Base-by-base conservation (phyloP, 2,329 filamentous ascomycete species). In the Aspergillus oerlinghausenensis region DNA sequence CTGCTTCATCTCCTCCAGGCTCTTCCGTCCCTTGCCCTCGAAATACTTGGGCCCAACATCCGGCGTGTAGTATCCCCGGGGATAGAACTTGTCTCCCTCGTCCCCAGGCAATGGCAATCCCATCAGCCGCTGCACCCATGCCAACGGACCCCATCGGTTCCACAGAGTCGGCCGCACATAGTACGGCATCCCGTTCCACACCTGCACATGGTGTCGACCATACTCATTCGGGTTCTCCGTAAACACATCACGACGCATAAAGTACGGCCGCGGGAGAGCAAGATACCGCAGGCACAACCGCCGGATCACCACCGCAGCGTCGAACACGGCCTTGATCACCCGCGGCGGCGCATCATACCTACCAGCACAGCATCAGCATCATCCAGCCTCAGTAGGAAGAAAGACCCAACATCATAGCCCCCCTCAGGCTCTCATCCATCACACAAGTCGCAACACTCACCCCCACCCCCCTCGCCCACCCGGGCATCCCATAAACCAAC, bases 171-270 rank as follows among this genome's bases (percentile, higher is more conserved):
- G 79, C 58, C 81, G 78, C 25, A 83, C 77, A 70, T 89, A 90
- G 72, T 83, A 89, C 2, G 88, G 88, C 49, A 84, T 81, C 11
- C 83, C 82, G 23, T 86, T 78, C 72, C 84, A 89, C 42, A 75
- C 62, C 0, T 74, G 69, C 64, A 73, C 69, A 53, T 79, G 76
- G 60, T 84, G 79, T 3, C 82, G 80, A 0, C 82, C 82, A 0
- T 82, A 80, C 29, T 78, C 72, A 8, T 88, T 81, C 0, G 81
- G 75, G 0, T 75, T 57, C 2, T 82, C 75, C 1, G 74, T 73
- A 43, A 84, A 66, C 6, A 65, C 61, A 52, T 55, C 70, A 68
- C 54, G 71, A 61, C 62, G 77, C 58, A 67, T 67, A 63, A 65
- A 72, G 54, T 67, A 79, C 52, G 64, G 74, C 11, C 88, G 82